These are phyloP conservation scores for Aspergillus novoparasiticus DNA, from an alignment of 2,329 filamentous ascomycete genomes.

Conservation along the genomic window DNA sequence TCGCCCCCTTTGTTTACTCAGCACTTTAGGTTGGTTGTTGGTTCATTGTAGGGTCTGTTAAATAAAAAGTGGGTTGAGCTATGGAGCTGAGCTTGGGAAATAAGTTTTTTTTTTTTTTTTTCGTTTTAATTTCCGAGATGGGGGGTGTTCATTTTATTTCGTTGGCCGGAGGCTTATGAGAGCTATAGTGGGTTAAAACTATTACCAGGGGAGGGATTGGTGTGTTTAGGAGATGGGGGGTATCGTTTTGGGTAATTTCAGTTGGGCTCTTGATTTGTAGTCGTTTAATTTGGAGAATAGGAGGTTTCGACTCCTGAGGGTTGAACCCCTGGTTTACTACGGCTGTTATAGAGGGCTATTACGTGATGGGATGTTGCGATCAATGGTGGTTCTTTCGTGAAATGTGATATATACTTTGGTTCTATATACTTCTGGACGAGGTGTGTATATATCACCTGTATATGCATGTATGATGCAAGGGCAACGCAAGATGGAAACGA, in stretches of 20 bases:
- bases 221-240: neutral
- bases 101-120: neutral
- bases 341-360: neutral
- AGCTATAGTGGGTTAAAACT: neutral
- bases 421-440: neutral
- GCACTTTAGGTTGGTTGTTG: neutral
- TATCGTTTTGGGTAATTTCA: neutral
- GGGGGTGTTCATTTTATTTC: neutral
- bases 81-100: neutral
- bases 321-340: neutral
- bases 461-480: conserved; percentile 5
- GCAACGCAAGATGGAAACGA: neutral
- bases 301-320: neutral
- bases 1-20: neutral
- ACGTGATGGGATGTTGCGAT: neutral
- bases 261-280: neutral
- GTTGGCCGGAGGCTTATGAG: neutral
- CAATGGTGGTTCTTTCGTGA: neutral
- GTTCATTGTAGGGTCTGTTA: neutral
- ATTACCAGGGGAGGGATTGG: neutral
- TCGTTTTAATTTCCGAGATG: conserved; percentile 1
- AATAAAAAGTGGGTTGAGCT: neutral
- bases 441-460: conserved; percentile 1
- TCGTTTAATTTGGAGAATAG: neutral
- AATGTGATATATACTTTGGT: neutral